Evolutionary conservation across 768 basidiomycete species (phyloP), one percentile per base, ranked within the genome.

Genomic region (Trametes meyenii): DNA sequence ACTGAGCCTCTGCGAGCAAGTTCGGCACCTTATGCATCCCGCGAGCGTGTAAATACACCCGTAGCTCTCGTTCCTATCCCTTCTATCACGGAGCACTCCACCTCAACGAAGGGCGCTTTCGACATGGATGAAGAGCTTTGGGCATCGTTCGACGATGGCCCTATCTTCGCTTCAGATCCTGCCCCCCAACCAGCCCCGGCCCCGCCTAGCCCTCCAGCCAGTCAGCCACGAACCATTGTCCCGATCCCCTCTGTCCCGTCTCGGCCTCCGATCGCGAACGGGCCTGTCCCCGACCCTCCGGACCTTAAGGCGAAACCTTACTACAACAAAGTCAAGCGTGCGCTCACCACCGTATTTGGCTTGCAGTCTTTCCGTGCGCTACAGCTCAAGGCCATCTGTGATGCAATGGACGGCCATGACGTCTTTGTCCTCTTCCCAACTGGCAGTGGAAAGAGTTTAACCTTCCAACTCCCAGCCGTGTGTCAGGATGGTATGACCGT

Each of bases 391-490:
- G 94, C 92, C 1, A 90, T 98, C 64, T 82, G 84, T 45, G 89
- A 89, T 16, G 86, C 90, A 0, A 76, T 99, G 73, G 78, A 81
- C 1, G 94, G 90, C 8, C 83, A 80, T 56, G 96, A 98, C 69
- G 92, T 94, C 17, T 94, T 98, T 66, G 92, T 98, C 17, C 81
- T 98, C 8, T 96, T 98, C 86, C 97, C 97, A 1, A 99, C 97
- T 1, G 95, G 94, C 38, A 94, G 94, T 4, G 94, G 94, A 0
- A 95, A 96, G 76, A 91, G 89, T 67, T 77, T 95, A 40, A 94
- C 90, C 66, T 94, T 88, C 73, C 88, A 98, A 72, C 86, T 98
- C 1, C 97, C 97, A 0, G 96, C 94, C 2, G 81, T 97, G 36
- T 92, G 94, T 69, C 74, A 76, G 39, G 76, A 76, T 6, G 94